Base-by-base conservation (phyloP, 306 rosid species). In the Malus sylvestris region DNA sequence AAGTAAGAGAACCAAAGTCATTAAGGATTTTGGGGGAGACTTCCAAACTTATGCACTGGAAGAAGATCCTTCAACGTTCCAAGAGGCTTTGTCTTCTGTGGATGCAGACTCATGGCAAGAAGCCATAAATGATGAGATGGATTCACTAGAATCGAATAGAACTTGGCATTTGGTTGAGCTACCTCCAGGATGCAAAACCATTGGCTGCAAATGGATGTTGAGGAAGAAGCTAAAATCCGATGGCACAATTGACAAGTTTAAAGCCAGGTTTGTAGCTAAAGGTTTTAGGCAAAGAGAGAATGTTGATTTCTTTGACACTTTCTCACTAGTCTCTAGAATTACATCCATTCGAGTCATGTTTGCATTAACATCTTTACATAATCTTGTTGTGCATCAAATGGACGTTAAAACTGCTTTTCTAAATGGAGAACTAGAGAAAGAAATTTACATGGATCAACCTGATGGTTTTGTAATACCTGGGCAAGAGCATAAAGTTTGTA, bases 71-170 rank as follows among this genome's bases (percentile, higher is more conserved):
- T 5, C 4, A 0, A 62, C 22, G 1, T 2, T 45, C 1, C 10
- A 57, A 55, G 61, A 77, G 53, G 75, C 80, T 11, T 13, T 64
- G 75, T 27, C 78, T 84, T 71, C 75, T 42, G 3, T 49, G 19
- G 64, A 52, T 29, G 14, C 44, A 15, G 4, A 42, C 6, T 71
- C 30, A 14, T 49, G 61, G 45, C 22, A 71, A 18, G 61, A 71
- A 4, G 4, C 1, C 0, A 51, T 71, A 7, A 27, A 45, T 32
- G 35, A 66, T 66, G 33, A 65, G 16, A 65, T 76, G 65, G 67
- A 76, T 1, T 66, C 79, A 13, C 65, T 66, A 1, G 44, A 13
- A 20, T 52, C 67, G 1, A 66, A 66, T 42, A 30, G 4, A 71
- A 52, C 46, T 9, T 66, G 27, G 70, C 70, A 35, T 10, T 35